phyloP scores from a whole-genome alignment of 306 rosid species.

The Hylodesmum podocarpum region DNA sequence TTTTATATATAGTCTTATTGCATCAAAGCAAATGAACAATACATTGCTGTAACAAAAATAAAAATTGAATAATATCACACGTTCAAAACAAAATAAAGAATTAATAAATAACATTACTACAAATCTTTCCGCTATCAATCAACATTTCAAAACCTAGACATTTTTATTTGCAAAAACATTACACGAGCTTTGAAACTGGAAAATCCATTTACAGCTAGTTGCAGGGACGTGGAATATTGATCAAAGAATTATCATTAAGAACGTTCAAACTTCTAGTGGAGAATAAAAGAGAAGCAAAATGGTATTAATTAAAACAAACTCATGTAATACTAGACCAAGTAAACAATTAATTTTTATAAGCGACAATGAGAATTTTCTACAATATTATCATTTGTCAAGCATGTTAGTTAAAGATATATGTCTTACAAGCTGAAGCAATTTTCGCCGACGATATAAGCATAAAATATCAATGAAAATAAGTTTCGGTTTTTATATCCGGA shows the following conservation, averaged over 20 bases:
- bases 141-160: not conserved
- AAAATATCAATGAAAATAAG: not conserved
- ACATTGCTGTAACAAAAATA: too few species aligned
- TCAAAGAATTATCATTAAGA: slow-evolving; percentile 1
- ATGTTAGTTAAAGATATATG: not conserved
- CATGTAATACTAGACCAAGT: too few species aligned
- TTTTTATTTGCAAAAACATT: not conserved
- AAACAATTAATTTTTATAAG: not conserved
- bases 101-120: not conserved
- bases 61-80: not conserved
- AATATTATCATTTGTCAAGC: not conserved
- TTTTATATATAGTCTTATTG: not conserved
- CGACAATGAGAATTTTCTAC: not conserved
- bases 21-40: not conserved
- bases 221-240: not conserved
- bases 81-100: not conserved
- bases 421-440: not conserved
- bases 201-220: not conserved
- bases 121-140: not conserved
- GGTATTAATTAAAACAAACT: not conserved
- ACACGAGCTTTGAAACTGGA: not conserved
- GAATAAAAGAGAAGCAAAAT: not conserved
- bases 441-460: slow-evolving; percentile 2
- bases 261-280: not conserved
- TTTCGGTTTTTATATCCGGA: not conserved